phyloP scores from a whole-genome alignment of 768 basidiomycete species.

The Vararia minispora region DNA sequence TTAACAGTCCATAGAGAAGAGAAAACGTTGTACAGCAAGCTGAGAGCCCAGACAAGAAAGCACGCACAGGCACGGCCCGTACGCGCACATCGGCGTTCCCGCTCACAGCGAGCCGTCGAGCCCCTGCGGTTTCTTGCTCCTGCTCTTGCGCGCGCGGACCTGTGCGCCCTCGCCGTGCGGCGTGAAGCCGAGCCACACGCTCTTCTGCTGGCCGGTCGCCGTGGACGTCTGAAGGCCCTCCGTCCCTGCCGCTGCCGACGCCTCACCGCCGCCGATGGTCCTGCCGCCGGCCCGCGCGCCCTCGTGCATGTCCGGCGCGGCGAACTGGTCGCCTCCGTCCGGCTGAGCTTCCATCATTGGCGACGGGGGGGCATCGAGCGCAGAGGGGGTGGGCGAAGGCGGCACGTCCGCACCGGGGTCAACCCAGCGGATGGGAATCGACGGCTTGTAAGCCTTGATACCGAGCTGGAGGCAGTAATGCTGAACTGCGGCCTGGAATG shows the following conservation, averaged over 20 bases:
- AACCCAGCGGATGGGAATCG: conserved; percentile 45
- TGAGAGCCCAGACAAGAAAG: too few species aligned
- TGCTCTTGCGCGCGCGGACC: conserved; percentile 18
- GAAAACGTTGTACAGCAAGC: too few species aligned
- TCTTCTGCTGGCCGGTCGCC: conserved; percentile 7
- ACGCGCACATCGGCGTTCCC: too few species aligned
- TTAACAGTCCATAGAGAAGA: too few species aligned
- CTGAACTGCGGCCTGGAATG: conserved; percentile 71
- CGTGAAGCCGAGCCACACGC: conserved; percentile 17
- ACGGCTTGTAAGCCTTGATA: conserved; percentile 48
- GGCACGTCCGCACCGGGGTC: conserved; percentile 16
- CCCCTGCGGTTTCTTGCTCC: conserved; percentile 18
- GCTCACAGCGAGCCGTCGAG: too few species aligned
- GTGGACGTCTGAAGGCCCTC: not conserved
- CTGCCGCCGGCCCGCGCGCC: not conserved
- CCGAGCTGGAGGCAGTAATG: conserved; percentile 61
- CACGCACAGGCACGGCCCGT: too few species aligned
- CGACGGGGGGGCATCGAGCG: not conserved
- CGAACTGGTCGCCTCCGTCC: conserved; percentile 5
- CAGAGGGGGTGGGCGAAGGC: not conserved
- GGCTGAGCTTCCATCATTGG: conserved; percentile 6
- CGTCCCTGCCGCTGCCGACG: not conserved
- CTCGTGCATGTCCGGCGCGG: not conserved
- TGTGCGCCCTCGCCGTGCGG: conserved; percentile 17
- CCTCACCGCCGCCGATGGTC: conserved; percentile 11